Evolutionary conservation across 345 rosid species (phyloP).

Genomic region (Noccaea bulbosa): DNA sequence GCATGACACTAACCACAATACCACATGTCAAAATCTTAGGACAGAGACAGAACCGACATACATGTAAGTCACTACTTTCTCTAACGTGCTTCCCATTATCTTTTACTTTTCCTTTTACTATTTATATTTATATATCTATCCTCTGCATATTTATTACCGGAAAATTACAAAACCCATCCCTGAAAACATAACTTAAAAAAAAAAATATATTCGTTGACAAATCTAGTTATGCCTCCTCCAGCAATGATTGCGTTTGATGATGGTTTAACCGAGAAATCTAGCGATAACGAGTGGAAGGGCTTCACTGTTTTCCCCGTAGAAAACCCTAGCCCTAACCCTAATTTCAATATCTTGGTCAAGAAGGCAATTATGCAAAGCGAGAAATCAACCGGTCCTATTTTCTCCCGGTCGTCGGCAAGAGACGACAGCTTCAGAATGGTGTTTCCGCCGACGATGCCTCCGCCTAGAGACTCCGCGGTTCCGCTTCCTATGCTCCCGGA

Average conservation of each 20-base stretch:
- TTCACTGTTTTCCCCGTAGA: slow-evolving; percentile 33
- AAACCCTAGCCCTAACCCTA: slow-evolving; percentile 34
- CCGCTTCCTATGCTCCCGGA: slow-evolving; percentile 47
- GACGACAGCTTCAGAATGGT: slow-evolving; percentile 54
- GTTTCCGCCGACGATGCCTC: slow-evolving; percentile 48
- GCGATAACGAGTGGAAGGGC: slow-evolving; percentile 40
- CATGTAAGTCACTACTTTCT: slow-evolving; percentile 43
- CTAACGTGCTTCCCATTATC: slow-evolving; percentile 43
- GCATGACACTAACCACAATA: neutral
- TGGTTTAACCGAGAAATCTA: neutral
- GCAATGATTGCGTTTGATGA: slow-evolving; percentile 36
- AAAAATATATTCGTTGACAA: neutral
- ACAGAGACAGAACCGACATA: slow-evolving; percentile 31
- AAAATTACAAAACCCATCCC: slow-evolving; percentile 24
- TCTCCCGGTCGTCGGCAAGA: slow-evolving; percentile 30
- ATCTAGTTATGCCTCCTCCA: slow-evolving; percentile 38
- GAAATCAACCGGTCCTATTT: slow-evolving; percentile 16
- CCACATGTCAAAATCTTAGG: slow-evolving; percentile 28
- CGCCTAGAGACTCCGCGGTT: slow-evolving; percentile 39
- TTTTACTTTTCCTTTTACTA: neutral
- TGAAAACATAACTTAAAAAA: neutral
- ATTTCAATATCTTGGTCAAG: slow-evolving; percentile 34
- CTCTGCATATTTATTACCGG: slow-evolving; percentile 24
- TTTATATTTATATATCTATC: slow-evolving; percentile 34
- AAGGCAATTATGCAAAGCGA: slow-evolving; percentile 24